Evolutionary conservation across 78 protist genomes (phyloP).

Genomic region (Bodo saltans): DNA sequence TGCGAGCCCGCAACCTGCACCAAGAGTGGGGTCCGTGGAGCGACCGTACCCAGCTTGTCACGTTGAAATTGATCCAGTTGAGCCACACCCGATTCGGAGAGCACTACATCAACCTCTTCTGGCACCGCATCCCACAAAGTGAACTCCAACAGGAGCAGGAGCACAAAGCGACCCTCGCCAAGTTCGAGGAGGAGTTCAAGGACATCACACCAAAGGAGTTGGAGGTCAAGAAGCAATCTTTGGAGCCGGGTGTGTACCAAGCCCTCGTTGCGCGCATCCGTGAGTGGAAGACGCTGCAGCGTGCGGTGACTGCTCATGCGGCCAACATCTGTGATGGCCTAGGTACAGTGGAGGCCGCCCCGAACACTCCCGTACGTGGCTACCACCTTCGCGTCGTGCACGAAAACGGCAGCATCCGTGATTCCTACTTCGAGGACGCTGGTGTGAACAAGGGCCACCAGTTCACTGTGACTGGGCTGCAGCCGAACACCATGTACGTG

Average conservation of each 20-base stretch:
- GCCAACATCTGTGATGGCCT: no score
- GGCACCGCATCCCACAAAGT: neutral
- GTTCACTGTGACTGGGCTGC: neutral
- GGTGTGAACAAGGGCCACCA: neutral
- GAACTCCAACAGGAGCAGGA: neutral
- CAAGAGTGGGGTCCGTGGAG: slow-evolving; percentile 20
- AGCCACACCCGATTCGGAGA: slow-evolving; percentile 2
- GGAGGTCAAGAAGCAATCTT: neutral
- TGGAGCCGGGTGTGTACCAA: neutral
- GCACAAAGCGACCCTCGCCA: neutral
- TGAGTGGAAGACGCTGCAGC: neutral
- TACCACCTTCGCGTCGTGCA: slow-evolving; percentile 5
- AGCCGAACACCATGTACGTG: slow-evolving; percentile 11
- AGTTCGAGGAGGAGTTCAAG: neutral
- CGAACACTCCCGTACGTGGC: neutral
- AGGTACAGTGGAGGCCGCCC: no score
- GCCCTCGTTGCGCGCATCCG: neutral
- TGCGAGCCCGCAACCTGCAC: neutral
- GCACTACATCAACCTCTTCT: slow-evolving; percentile 17
- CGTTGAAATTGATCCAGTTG: neutral
- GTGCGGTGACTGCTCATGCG: no score
- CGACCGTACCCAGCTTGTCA: neutral
- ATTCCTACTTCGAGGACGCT: neutral
- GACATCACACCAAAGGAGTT: neutral
- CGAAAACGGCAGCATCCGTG: slow-evolving; percentile 5